Percentiles rank a stretch among this genome's conserved stretches.
phyloP scores from a whole-genome alignment of 305 asterid species.

The Rubia peregrina region DNA sequence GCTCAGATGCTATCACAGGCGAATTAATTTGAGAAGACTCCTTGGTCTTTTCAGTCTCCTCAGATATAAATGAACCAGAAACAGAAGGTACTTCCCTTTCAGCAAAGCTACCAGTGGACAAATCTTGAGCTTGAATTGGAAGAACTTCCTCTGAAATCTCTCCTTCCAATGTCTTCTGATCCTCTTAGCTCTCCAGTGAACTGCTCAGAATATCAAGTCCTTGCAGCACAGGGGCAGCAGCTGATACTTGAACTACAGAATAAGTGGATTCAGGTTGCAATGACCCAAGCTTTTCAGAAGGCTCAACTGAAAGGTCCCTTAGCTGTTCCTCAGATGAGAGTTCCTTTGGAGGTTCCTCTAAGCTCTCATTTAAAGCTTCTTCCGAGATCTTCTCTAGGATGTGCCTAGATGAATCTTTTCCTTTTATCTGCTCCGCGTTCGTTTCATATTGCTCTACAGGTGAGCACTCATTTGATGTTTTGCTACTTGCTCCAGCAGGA shows the following conservation, averaged over 20 bases:
- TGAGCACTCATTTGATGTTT: slow-evolving; percentile 31
- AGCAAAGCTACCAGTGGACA: slow-evolving; percentile 22
- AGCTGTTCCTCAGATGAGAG: no score
- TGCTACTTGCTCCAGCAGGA: slow-evolving; percentile 28
- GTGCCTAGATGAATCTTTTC: slow-evolving; percentile 28
- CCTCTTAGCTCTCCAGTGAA: slow-evolving; percentile 30
- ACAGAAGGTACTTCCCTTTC: slow-evolving; percentile 34
- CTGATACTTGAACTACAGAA: slow-evolving; percentile 29
- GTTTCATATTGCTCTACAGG: slow-evolving; percentile 37
- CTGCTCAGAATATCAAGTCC: slow-evolving; percentile 25
- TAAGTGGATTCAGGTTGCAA: slow-evolving; percentile 32
- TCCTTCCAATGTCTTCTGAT: slow-evolving; percentile 29
- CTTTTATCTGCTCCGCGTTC: slow-evolving; percentile 30
- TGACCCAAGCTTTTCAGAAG: slow-evolving; percentile 19
- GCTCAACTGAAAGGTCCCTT: no score
- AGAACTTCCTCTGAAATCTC: slow-evolving; percentile 30
- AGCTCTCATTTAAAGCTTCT: slow-evolving; percentile 31
- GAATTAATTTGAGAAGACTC: slow-evolving; percentile 32
- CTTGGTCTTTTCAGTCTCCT: slow-evolving; percentile 32
- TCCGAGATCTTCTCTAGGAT: slow-evolving; percentile 34
- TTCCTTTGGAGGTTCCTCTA: slow-evolving; percentile 31
- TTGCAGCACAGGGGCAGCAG: slow-evolving; percentile 22
- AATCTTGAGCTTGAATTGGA: slow-evolving; percentile 34
- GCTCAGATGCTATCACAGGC: slow-evolving; percentile 26
- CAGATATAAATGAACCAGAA: slow-evolving; percentile 34